These are phyloP conservation scores for Graphiopsis chlorocephala DNA, from an alignment of 2,329 filamentous ascomycete genomes.

Conservation along the genomic window DNA sequence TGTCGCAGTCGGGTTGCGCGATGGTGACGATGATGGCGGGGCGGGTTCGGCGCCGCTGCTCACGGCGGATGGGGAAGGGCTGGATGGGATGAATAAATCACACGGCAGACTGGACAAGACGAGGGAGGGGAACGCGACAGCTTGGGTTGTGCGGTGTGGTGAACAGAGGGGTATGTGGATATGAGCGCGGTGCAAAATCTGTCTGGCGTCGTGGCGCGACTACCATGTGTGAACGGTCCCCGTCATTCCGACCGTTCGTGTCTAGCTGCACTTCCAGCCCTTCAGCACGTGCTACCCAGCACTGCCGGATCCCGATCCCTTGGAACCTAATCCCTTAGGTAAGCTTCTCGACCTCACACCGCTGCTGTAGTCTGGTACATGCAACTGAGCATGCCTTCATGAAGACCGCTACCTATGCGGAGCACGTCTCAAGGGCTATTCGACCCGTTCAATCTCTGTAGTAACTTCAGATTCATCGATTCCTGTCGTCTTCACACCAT, in stretches of 20 bases:
- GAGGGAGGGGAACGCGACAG: neutral
- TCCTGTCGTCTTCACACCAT: neutral
- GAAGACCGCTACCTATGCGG: neutral
- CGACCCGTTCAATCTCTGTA: neutral
- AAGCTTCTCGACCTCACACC: neutral
- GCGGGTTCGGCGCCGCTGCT: slow-evolving; percentile 1
- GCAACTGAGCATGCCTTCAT: neutral
- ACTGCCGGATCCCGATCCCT: neutral
- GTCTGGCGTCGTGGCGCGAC: slow-evolving; percentile 3
- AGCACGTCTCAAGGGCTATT: neutral
- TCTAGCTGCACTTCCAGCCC: neutral
- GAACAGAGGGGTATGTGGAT: neutral
- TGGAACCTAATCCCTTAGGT: neutral
- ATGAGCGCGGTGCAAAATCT: slow-evolving; percentile 9
- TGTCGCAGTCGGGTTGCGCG: neutral
- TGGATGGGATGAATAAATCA: neutral
- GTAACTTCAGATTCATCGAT: neutral
- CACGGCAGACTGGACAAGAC: neutral
- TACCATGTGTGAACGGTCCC: neutral
- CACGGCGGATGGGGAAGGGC: neutral
- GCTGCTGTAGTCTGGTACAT: neutral
- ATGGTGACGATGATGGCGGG: slow-evolving; percentile 1
- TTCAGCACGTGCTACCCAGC: neutral
- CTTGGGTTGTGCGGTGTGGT: neutral
- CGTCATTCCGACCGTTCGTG: neutral